Evolutionary conservation across 1,284 basidiomycete species (phyloP).

Genomic region (Puccinia coronata): DNA sequence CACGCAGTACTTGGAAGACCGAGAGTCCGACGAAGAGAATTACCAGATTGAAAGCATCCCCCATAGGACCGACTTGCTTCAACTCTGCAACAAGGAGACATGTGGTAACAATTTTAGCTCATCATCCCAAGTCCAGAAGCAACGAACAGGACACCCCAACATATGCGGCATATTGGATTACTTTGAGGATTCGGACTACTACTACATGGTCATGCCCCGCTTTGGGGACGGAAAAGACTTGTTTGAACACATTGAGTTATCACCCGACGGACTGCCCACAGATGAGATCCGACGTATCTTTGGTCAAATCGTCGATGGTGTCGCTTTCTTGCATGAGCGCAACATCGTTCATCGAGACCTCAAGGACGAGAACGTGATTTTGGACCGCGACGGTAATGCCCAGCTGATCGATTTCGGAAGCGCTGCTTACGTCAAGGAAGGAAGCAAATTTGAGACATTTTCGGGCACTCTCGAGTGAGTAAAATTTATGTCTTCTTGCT

Average conservation of each 20-base stretch:
- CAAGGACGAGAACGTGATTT: slow-evolving; percentile 92
- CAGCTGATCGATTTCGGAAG: slow-evolving; percentile 77
- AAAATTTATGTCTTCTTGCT: not conserved
- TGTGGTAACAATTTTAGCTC: slow-evolving; percentile 61
- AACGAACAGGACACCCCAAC: slow-evolving; percentile 74
- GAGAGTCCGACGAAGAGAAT: slow-evolving; percentile 74
- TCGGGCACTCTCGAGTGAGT: slow-evolving; percentile 57
- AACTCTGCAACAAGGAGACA: slow-evolving; percentile 68
- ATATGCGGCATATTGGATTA: slow-evolving; percentile 93
- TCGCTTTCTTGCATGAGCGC: slow-evolving; percentile 84
- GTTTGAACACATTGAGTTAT: slow-evolving; percentile 90
- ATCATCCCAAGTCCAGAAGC: slow-evolving; percentile 49
- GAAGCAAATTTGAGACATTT: slow-evolving; percentile 57
- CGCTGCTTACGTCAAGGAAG: slow-evolving; percentile 57
- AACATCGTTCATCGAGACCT: slow-evolving; percentile 97
- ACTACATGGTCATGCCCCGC: slow-evolving; percentile 73
- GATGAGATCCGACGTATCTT: slow-evolving; percentile 78
- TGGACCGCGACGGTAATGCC: slow-evolving; percentile 65
- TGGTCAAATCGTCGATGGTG: slow-evolving; percentile 89
- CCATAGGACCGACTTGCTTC: slow-evolving; percentile 51
- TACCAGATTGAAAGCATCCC: slow-evolving; percentile 51
- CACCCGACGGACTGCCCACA: slow-evolving; percentile 79
- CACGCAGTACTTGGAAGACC: slow-evolving; percentile 59
- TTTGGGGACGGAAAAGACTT: slow-evolving; percentile 69
- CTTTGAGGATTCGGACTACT: slow-evolving; percentile 95